Evolutionary conservation across 2,329 filamentous ascomycete genomes (phyloP).

Genomic region (Trichoderma semiorbis): DNA sequence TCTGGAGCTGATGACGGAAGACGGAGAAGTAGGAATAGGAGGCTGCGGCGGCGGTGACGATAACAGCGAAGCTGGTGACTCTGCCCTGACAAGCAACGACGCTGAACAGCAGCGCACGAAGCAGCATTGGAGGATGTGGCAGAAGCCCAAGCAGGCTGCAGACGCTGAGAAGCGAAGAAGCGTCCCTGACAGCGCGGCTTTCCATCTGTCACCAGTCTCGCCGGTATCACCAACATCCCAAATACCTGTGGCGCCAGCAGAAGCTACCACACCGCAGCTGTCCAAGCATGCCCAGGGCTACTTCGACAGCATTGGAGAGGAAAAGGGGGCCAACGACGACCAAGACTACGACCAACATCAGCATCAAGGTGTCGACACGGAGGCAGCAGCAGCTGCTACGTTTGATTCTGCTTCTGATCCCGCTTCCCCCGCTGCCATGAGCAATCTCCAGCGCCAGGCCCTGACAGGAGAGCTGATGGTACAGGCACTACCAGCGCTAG

Average conservation of each 20-base stretch:
- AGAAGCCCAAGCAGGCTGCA: neutral
- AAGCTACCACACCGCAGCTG: neutral
- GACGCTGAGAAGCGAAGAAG: conserved; percentile 1
- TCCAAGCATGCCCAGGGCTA: neutral
- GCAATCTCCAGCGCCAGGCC: neutral
- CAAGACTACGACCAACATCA: neutral
- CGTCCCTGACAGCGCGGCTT: neutral
- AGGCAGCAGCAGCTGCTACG: neutral
- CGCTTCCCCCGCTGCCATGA: neutral
- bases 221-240: neutral
- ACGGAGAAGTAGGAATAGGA: conserved; percentile 6
- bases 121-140: conserved; percentile 1
- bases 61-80: conserved; percentile 4
- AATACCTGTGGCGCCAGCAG: neutral
- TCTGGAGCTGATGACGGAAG: conserved; percentile 4
- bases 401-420: neutral
- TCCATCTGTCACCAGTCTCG: neutral
- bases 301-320: neutral
- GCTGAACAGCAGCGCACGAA: neutral
- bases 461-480: neutral
- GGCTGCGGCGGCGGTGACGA: conserved; percentile 1
- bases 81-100: neutral
- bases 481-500: neutral
- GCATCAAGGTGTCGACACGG: neutral
- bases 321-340: neutral